Evolutionary conservation across 768 basidiomycete genomes (phyloP).

Genomic region (Boletus sensibilis): DNA sequence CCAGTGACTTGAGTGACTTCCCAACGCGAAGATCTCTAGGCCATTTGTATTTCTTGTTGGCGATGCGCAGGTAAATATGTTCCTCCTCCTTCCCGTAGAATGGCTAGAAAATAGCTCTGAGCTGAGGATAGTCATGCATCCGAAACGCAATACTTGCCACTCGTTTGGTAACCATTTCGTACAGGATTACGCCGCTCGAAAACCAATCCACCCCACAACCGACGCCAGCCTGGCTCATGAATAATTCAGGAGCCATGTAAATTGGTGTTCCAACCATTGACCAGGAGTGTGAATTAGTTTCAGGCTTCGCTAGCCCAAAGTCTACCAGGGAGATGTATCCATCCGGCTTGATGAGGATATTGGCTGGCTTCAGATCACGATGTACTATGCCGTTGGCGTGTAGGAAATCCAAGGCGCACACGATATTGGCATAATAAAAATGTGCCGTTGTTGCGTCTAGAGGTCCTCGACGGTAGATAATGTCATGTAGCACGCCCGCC

Average conservation of each 20-base stretch:
- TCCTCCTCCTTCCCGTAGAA: conserved; percentile 29
- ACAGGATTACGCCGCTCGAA: conserved; percentile 49
- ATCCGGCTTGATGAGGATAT: conserved; percentile 53
- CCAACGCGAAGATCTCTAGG: conserved; percentile 37
- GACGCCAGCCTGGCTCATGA: conserved; percentile 21
- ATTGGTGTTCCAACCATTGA: conserved; percentile 45
- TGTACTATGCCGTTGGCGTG: conserved; percentile 46
- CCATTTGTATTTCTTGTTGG: conserved; percentile 38
- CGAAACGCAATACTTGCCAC: conserved; percentile 25
- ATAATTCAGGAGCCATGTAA: conserved; percentile 52
- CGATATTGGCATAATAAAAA: conserved; percentile 59
- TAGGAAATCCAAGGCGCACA: conserved; percentile 48
- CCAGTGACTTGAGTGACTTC: conserved; percentile 42
- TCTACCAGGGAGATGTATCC: conserved; percentile 56
- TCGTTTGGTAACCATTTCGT: conserved; percentile 48
- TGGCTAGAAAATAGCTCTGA: conserved; percentile 13
- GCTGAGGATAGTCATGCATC: not conserved
- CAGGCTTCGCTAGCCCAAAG: conserved; percentile 42
- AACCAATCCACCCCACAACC: conserved; percentile 52
- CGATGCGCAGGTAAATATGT: conserved; percentile 29
- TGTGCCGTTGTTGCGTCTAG: conserved; percentile 34
- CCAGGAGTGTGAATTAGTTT: conserved; percentile 18
- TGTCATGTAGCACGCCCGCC: conserved; percentile 40
- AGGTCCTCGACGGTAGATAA: conserved; percentile 34
- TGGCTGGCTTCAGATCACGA: conserved; percentile 58